Evolutionary conservation across 768 basidiomycete species (phyloP).

Genomic region (Astraeus odoratus): DNA sequence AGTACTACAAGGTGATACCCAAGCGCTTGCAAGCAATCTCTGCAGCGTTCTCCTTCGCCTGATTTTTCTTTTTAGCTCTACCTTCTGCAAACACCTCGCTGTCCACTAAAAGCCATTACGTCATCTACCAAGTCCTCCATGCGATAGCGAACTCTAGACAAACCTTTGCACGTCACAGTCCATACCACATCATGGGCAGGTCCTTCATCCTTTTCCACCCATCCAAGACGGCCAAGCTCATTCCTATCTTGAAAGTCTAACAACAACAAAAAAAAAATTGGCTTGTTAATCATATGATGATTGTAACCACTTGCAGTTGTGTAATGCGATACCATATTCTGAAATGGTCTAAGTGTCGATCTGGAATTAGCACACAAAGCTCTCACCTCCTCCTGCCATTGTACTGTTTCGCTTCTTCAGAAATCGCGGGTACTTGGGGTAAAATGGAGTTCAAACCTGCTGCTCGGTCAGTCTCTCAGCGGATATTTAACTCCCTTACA

Average conservation of each 20-base stretch:
- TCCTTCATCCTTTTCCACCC: slow-evolving; percentile 34
- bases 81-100: slow-evolving; percentile 44
- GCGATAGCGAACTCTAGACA: slow-evolving; percentile 12
- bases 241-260: slow-evolving; percentile 34
- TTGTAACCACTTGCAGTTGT: slow-evolving; percentile 49
- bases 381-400: slow-evolving; percentile 20
- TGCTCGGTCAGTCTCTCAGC: no score
- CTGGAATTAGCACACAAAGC: neutral
- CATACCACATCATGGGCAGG: slow-evolving; percentile 38
- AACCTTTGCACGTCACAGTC: slow-evolving; percentile 55
- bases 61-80: slow-evolving; percentile 34
- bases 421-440: no score
- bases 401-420: no score
- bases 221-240: slow-evolving; percentile 32
- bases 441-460: no score
- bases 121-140: neutral
- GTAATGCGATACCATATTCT: slow-evolving; percentile 29
- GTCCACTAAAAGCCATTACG: slow-evolving; percentile 32
- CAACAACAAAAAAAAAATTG: neutral
- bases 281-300: no score
- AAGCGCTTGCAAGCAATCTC: slow-evolving; percentile 33
- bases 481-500: no score
- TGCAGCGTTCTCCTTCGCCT: slow-evolving; percentile 45
- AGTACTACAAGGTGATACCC: slow-evolving; percentile 13
- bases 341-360: slow-evolving; percentile 6